Base-by-base conservation (phyloP, 306 rosid species). In the Castanea mollissima region DNA sequence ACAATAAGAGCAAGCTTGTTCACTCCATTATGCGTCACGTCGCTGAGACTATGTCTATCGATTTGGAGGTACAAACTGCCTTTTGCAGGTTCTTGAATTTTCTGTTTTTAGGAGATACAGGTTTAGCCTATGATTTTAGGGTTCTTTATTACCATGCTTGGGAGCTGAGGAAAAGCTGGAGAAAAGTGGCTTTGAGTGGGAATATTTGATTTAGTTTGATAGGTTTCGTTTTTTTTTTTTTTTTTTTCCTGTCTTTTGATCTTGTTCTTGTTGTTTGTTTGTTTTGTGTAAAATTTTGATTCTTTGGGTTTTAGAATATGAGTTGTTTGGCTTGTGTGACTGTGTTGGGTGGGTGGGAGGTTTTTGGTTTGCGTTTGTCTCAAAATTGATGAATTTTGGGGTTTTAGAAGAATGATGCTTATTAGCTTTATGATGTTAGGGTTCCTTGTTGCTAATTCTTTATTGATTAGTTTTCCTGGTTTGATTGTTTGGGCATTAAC, bases 21-120 rank as follows among this genome's bases (percentile, higher is more conserved):
- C 99, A 93, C 83, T 93, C 96, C 67, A 95, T 95, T 51, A 95
- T 95, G 99, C 98, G 97, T 25, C 99, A 93, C 56, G 98, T 93
- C 6, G 98, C 97, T 6, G 99, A 95, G 85, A 93, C 99, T 35
- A 76, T 90, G 74, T 70, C 58, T 25, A 76, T 88, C 76, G 98
- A 92, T 82, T 91, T 95, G 74, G 99, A 95, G 97, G 98, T 94
- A 79, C 3, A 25, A 10, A 3, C 3, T 25, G 29, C 3, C 5
- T 5, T n/a, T 41, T 20, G 4, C 4, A 9, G 5, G 1, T n/a
- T 58, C 1, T 20, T 6, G 62, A 63, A 0, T 5, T 74, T 59
- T 4, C 31, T 59, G 6, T 58, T 58, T 25, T 49, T 49, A 49
- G 16, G 49, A 44, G 49, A 44, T 8, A 1, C 2, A 8, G 9